phyloP scores from a whole-genome alignment of 2,329 filamentous ascomycete species.

The Sarocladium kiliense region DNA sequence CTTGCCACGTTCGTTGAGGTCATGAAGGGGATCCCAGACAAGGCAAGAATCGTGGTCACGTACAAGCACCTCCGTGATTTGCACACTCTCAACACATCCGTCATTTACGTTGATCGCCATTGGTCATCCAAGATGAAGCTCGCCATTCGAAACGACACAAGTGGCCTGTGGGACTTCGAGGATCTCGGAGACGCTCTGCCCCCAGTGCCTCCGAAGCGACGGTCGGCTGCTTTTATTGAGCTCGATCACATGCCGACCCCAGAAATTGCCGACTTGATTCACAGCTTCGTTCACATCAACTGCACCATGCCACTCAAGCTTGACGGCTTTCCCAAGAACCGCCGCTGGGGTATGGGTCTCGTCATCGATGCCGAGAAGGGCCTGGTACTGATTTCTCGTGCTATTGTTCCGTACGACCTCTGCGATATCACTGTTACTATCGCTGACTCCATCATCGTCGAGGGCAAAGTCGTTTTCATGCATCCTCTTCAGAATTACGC shows the following conservation, averaged over 20 bases:
- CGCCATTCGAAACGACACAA: conserved; percentile 82
- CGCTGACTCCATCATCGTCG: conserved; percentile 90
- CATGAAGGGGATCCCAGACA: conserved; percentile 79
- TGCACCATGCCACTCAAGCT: conserved; percentile 94
- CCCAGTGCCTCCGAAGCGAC: conserved; percentile 63
- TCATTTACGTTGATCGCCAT: conserved; percentile 89
- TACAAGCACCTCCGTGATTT: conserved; percentile 95
- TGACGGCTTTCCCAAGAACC: conserved; percentile 93
- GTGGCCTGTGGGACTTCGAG: conserved; percentile 90
- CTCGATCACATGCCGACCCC: conserved; percentile 84
- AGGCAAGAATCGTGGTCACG: conserved; percentile 81
- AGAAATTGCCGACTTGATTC: conserved; percentile 86
- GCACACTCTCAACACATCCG: conserved; percentile 88
- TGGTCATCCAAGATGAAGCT: conserved; percentile 95
- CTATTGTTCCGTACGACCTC: conserved; percentile 91
- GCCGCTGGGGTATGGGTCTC: conserved; percentile 91
- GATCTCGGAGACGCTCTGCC: conserved; percentile 79
- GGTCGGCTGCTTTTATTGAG: conserved; percentile 85
- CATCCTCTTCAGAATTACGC: conserved; percentile 97
- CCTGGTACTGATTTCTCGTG: conserved; percentile 86
- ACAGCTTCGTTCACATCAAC: conserved; percentile 89
- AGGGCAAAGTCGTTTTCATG: conserved; percentile 91
- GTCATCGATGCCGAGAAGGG: conserved; percentile 98
- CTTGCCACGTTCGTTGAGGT: conserved; percentile 86
- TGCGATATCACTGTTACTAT: conserved; percentile 96